Evolutionary conservation across 176 grass and related monocot genomes (phyloP).

Genomic region (Juncus inflexus): DNA sequence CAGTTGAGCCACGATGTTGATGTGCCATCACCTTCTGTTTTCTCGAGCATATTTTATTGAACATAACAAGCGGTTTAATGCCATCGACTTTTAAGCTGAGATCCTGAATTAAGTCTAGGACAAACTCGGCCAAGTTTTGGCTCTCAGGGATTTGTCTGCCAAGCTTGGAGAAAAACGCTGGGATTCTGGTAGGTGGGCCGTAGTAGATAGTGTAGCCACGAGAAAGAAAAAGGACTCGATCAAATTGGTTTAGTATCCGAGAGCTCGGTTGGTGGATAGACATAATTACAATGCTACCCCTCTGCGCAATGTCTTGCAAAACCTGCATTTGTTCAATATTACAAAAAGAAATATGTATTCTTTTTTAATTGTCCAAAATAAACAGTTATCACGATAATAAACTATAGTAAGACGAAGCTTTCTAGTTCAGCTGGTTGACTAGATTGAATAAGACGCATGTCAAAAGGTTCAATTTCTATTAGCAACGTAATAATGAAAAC

Average conservation of each 20-base stretch:
- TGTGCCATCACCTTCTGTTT: too few relatives aligned
- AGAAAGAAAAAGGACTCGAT: slow-evolving; percentile 73
- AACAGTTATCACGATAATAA: too few relatives aligned
- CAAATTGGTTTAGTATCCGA: slow-evolving; percentile 78
- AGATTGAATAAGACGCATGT: too few relatives aligned
- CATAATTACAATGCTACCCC: slow-evolving; percentile 73
- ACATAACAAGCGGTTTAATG: too few relatives aligned
- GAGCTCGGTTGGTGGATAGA: slow-evolving; percentile 91
- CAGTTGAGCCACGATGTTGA: too few relatives aligned
- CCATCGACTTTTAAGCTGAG: slow-evolving; percentile 39
- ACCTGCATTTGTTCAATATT: background rate
- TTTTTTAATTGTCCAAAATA: too few relatives aligned
- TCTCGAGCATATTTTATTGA: too few relatives aligned
- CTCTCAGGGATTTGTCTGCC: background rate
- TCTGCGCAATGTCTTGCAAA: slow-evolving; percentile 51
- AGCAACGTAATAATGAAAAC: too few relatives aligned
- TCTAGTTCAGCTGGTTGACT: too few relatives aligned
- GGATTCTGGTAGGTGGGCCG: background rate
- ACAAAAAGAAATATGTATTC: too few relatives aligned
- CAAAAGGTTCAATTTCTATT: too few relatives aligned
- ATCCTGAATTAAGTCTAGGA: slow-evolving; percentile 15
- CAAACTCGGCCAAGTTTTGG: background rate
- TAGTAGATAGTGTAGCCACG: slow-evolving; percentile 23
- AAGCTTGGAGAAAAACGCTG: background rate
- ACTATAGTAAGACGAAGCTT: too few relatives aligned